Percentiles rank a stretch among this genome's conserved stretches.
These are phyloP conservation scores for Saturnispora dispora DNA, from an alignment of 805 yeast genomes.

Conservation along the genomic window DNA sequence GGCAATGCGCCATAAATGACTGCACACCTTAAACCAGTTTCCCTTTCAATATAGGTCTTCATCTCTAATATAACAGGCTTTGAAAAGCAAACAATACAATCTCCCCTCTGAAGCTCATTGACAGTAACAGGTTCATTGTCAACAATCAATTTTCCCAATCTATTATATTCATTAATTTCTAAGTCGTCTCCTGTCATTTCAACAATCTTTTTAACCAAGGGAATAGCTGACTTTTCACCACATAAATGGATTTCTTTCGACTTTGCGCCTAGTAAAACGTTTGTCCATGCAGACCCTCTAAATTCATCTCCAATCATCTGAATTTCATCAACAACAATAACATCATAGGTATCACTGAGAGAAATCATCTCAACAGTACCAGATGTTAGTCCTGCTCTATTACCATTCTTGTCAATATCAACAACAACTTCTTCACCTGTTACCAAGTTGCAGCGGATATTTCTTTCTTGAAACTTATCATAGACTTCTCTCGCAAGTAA, in stretches of 20 bases:
- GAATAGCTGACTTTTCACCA: slow-evolving; percentile 85
- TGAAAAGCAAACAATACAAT: slow-evolving; percentile 83
- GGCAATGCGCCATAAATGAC: slow-evolving; percentile 94
- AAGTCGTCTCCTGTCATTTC: slow-evolving; percentile 72
- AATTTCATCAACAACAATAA: slow-evolving; percentile 89
- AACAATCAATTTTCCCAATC: slow-evolving; percentile 65
- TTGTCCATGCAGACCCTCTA: slow-evolving; percentile 94
- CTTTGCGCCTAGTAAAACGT: slow-evolving; percentile 75
- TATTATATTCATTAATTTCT: slow-evolving; percentile 56
- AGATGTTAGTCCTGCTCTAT: slow-evolving; percentile 64
- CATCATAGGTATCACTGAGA: slow-evolving; percentile 57
- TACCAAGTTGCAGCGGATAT: slow-evolving; percentile 66
- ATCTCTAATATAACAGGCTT: slow-evolving; percentile 60
- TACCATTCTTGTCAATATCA: slow-evolving; percentile 59
- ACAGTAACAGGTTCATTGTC: slow-evolving; percentile 34
- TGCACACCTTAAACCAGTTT: slow-evolving; percentile 62
- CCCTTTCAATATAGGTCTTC: slow-evolving; percentile 59
- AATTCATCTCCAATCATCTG: slow-evolving; percentile 80
- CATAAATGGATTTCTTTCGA: slow-evolving; percentile 86
- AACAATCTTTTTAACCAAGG: slow-evolving; percentile 50
- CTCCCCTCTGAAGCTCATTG: slow-evolving; percentile 52
- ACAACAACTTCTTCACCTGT: slow-evolving; percentile 94
- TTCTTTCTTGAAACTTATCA: slow-evolving; percentile 63
- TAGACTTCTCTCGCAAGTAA: slow-evolving; percentile 85
- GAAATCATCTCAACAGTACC: slow-evolving; percentile 95